A percentile compares a stretch with the other conserved stretches of the same genome.
phyloP scores from a whole-genome alignment of 2,329 filamentous ascomycete species.

The Magnaporthiopsis incrustans region DNA sequence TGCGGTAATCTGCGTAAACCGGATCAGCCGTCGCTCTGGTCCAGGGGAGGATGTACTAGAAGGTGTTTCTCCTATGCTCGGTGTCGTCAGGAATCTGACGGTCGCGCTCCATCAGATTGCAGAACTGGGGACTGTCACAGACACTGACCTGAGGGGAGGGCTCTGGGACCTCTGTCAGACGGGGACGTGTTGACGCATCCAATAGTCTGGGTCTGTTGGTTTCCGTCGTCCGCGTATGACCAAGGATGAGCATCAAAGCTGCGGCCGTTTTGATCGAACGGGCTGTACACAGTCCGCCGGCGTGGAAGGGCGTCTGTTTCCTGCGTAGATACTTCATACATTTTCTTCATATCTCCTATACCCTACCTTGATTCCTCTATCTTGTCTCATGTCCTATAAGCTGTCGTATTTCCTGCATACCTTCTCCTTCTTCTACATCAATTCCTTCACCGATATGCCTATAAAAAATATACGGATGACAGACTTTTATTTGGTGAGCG shows the following conservation, averaged over 20 bases:
- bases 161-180: constrained; percentile 27
- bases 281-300: constrained; percentile 11
- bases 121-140: constrained; percentile 37
- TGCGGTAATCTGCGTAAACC: constrained; percentile 32
- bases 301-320: constrained; percentile 12
- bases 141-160: constrained; percentile 31
- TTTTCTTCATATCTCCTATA: too few relatives aligned
- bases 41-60: background rate
- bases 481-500: too few relatives aligned
- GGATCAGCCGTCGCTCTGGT: constrained; percentile 6
- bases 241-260: constrained; percentile 5
- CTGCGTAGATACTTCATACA: too few relatives aligned
- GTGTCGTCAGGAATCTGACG: constrained; percentile 40
- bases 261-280: constrained; percentile 14
- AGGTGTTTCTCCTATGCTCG: constrained; percentile 41
- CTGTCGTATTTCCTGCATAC: too few relatives aligned
- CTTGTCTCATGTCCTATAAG: too few relatives aligned
- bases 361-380: too few relatives aligned
- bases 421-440: too few relatives aligned
- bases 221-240: background rate
- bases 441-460: too few relatives aligned
- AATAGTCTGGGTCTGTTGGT: background rate
- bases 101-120: constrained; percentile 23
- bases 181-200: background rate
- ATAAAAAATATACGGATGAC: too few relatives aligned